Conservation (phyloP, 306 rosid genomes). For the Cicer cuneatum region DNA sequence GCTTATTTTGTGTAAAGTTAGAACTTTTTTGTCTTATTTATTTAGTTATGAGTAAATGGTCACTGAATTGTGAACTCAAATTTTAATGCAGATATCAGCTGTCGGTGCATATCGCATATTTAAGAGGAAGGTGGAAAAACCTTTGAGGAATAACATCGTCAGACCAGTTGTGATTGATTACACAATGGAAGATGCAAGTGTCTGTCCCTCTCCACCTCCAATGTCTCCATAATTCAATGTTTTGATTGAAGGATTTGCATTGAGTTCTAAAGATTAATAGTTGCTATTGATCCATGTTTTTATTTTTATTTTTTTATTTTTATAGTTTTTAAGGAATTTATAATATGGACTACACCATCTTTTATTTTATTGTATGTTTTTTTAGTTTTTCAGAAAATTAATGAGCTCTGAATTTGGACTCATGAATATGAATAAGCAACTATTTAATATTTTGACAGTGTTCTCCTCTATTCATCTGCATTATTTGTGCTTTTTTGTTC, state of each 20-base stretch:
- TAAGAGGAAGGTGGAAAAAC: constrained; percentile 19
- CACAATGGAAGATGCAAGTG: neutral
- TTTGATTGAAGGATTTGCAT: constrained; percentile 32
- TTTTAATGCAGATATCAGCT: constrained; percentile 45
- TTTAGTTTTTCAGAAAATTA: constrained; percentile 11
- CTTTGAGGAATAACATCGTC: neutral
- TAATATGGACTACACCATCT: neutral
- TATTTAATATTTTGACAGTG: neutral
- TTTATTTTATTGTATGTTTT: neutral
- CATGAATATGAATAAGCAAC: constrained; percentile 33
- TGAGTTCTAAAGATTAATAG: constrained; percentile 39
- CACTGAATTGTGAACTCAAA: neutral
- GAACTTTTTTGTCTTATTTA: neutral
- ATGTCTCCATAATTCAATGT: constrained; percentile 39
- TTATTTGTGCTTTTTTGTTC: constrained; percentile 30
- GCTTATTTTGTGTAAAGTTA: neutral
- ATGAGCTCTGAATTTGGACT: constrained; percentile 12
- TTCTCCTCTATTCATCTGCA: neutral
- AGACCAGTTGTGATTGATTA: constrained; percentile 42
- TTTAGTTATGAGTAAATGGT: neutral
- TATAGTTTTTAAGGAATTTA: neutral
- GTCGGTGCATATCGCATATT: constrained; percentile 59
- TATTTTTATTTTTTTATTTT: no score
- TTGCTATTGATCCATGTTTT: constrained; percentile 15
- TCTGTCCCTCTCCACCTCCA: constrained; percentile 41